These are phyloP conservation scores for Arthrobotrys conoides DNA, from an alignment of 2,329 filamentous ascomycete genomes.

Conservation along the genomic window DNA sequence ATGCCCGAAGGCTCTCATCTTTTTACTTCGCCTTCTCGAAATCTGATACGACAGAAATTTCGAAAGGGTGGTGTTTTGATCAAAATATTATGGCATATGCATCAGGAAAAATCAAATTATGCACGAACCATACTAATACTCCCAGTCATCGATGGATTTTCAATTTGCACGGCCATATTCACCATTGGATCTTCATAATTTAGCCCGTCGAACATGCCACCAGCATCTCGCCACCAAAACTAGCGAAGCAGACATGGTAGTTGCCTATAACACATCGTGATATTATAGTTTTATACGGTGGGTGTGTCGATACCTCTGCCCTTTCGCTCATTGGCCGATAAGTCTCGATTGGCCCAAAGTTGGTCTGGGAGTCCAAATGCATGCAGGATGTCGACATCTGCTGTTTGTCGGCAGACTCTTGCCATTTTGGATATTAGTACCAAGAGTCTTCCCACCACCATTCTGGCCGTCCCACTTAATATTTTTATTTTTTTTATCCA, in stretches of 20 bases:
- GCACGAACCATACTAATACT: background rate
- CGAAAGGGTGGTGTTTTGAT: background rate
- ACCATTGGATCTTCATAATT: constrained; percentile 33
- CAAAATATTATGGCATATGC: constrained; percentile 11
- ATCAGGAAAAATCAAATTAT: background rate
- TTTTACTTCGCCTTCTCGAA: background rate
- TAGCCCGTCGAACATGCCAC: constrained; percentile 39
- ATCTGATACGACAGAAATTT: background rate
- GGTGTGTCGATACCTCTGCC: constrained; percentile 31
- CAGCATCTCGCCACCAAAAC: constrained; percentile 55
- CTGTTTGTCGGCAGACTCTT: constrained; percentile 53
- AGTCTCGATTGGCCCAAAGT: constrained; percentile 36
- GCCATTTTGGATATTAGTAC: constrained; percentile 41
- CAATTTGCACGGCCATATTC: too few species aligned
- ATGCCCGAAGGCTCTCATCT: background rate
- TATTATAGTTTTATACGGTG: constrained; percentile 32
- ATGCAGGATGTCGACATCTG: constrained; percentile 61
- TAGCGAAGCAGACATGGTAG: background rate
- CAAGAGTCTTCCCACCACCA: background rate
- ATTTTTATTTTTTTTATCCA: constrained; percentile 8
- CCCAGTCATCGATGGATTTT: background rate
- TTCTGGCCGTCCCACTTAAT: constrained; percentile 5
- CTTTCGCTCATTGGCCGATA: constrained; percentile 19
- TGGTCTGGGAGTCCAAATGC: constrained; percentile 43
- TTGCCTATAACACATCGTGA: constrained; percentile 39